These are phyloP conservation scores for Phytopythium litorale DNA, from an alignment of 352 stramenopile species.

Conservation along the genomic window DNA sequence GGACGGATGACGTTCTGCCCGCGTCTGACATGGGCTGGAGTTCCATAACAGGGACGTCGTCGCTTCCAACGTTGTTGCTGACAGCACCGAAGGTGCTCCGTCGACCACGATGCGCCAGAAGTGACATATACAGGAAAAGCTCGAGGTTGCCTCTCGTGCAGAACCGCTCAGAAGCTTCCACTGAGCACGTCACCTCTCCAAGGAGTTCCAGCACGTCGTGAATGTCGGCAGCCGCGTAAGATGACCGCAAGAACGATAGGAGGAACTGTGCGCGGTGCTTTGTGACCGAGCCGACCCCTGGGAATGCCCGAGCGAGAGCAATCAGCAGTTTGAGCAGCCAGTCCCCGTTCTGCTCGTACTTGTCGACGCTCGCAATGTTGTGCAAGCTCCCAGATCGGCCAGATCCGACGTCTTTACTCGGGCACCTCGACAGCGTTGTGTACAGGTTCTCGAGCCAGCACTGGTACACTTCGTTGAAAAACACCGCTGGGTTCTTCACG, in stretches of 20 bases:
- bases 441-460: constrained; percentile 77
- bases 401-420: not conserved
- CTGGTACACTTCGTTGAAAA: constrained; percentile 82
- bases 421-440: constrained; percentile 13
- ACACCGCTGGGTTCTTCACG: constrained; percentile 44
- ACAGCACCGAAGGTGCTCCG: not conserved
- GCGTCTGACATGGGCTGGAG: constrained; percentile 39
- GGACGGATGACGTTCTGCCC: constrained; percentile 42
- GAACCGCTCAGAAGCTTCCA: constrained; percentile 32
- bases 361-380: constrained; percentile 7
- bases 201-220: constrained; percentile 67
- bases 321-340: constrained; percentile 71
- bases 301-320: constrained; percentile 56
- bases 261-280: constrained; percentile 48
- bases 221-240: constrained; percentile 47
- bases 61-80: constrained; percentile 12
- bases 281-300: constrained; percentile 39
- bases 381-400: constrained; percentile 5
- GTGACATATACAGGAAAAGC: constrained; percentile 60
- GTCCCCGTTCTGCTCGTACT: constrained; percentile 44
- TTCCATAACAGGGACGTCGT: constrained; percentile 71
- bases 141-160: constrained; percentile 52
- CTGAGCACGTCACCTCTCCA: constrained; percentile 42
- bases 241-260: constrained; percentile 44
- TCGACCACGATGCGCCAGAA: constrained; percentile 46